Base-by-base conservation (phyloP, 106 monocot species). In the Allium fistulosum region DNA sequence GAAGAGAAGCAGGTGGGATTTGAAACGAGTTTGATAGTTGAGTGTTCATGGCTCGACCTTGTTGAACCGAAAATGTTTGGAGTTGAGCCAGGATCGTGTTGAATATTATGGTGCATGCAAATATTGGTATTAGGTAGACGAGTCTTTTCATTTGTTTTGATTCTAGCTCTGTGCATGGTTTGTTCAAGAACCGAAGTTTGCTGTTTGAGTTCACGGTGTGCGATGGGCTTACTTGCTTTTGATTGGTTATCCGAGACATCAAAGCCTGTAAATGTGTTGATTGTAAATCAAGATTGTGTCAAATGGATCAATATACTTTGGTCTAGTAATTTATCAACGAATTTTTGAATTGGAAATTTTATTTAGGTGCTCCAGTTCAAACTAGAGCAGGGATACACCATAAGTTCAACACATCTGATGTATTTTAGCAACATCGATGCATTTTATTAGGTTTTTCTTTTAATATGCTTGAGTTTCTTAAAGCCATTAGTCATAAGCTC, bases 41-140 rank as follows among this genome's bases (percentile, higher is more conserved):
- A 26, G 92, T 62, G 72, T 85, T 59, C 92, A 92, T 92, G 68
- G 80, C 65, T 17, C 80, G 74, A 26, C 88, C 92, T 71, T 92
- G 92, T 59, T 88, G 85, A 17, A 92, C 92, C 0, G 92, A 92
- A 81, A 92, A 92, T 9, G 92, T 92, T 61, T 92, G 92, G 48
- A 92, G 92, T 52, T 92, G 92, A 27, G 92, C 92, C 0, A 92
- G 80, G 58, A 92, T 70, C 3, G 92, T 92, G 81, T 92, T 92
- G 88, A 92, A 92, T 65, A 88, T 61, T 11, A 92, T 92, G 56
- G 92, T 92, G 85, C 85, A 92, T 0, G 93, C 86, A 27, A 93
- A 93, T 57, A 93, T 93, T 18, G 93, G 93, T 13, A 93, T 61
- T 46, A 88, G 83, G 4, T 83, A 88, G 37, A 93, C 77, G 48